Evolutionary conservation across 192 early-diverging fungal species (phyloP).

Genomic region (Coemansia sp.): DNA sequence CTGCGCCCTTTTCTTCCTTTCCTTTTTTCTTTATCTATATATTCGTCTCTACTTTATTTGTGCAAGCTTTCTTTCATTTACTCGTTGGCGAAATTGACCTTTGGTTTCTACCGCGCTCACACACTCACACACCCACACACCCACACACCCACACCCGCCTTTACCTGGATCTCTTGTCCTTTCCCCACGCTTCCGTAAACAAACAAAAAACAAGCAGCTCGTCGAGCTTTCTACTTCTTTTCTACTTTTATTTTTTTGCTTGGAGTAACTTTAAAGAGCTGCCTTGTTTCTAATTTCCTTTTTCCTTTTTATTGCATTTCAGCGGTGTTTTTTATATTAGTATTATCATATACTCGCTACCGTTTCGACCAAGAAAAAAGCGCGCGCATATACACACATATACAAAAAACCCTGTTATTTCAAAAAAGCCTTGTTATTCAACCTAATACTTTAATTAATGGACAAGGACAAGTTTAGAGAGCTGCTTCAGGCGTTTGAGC

Average conservation of each 20-base stretch:
- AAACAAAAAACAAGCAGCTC: neutral
- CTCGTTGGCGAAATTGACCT: neutral
- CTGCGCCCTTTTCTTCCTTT: too few species aligned
- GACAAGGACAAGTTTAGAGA: slow-evolving; percentile 52
- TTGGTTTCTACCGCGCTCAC: neutral
- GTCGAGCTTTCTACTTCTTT: neutral
- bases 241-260: neutral
- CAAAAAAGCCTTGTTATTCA: neutral
- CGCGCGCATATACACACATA: too few species aligned
- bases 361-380: too few species aligned
- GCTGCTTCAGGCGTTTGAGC: slow-evolving; percentile 48
- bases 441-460: slow-evolving; percentile 11
- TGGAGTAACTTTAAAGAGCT: slow-evolving; percentile 2
- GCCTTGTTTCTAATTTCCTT: neutral
- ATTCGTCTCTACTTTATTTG: too few species aligned
- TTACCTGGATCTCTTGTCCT: neutral
- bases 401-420: neutral
- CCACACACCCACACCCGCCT: too few species aligned
- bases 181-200: neutral
- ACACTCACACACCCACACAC: too few species aligned
- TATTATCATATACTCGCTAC: neutral
- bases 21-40: too few species aligned
- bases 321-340: neutral
- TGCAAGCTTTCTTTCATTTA: neutral
- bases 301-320: neutral